Conservation (phyloP, 164 flowering plant genomes). For the grape (Vitis vinifera) region ASM3070453v1 NC_081814.1:732001-732500, state of each 20-base stretch:
- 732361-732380: constrained; percentile 43
- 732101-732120: no score
- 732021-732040: not conserved
- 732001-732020: not conserved
- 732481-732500: constrained; percentile 33
- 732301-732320: constrained; percentile 52
- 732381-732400: constrained; percentile 41
- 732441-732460: constrained; percentile 45
- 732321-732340: constrained; percentile 41
- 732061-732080: constrained; percentile 9
- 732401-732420: constrained; percentile 44
- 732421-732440: constrained; percentile 1
- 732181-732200: no score
- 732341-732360: constrained; percentile 47
- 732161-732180: no score
- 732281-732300: constrained; percentile 30
- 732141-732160: no score
- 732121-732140: no score
- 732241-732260: not conserved
- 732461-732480: constrained; percentile 39
- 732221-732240: no score
- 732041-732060: constrained; percentile 10
- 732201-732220: no score
- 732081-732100: constrained; percentile 8
- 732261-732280: constrained; percentile 40